A percentile compares a stretch with the other conserved stretches of the same genome.
Evolutionary conservation across 257 asterid genomes (phyloP).

Genomic region (Solanum lignicaule): DNA sequence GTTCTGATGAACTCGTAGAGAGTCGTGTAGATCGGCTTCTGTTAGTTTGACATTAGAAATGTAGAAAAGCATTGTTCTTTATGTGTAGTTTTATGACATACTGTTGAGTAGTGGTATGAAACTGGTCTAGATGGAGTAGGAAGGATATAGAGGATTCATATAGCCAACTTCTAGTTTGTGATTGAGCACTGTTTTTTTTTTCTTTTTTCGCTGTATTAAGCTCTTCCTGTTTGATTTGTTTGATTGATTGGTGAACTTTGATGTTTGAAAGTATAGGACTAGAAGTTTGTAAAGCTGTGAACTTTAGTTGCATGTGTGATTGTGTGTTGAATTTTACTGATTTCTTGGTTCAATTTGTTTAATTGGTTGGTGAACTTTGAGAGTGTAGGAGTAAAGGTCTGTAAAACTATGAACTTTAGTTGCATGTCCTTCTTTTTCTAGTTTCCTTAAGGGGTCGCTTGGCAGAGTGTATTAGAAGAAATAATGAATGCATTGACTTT

Average conservation of each 20-base stretch:
- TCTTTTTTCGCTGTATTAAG: not conserved
- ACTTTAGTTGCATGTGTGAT: not conserved
- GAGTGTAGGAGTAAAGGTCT: not conserved
- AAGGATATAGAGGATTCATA: not conserved
- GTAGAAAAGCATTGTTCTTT: not conserved
- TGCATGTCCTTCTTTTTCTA: not conserved
- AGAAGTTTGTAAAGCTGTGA: not conserved
- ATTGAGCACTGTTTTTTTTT: not conserved
- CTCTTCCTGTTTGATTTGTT: not conserved
- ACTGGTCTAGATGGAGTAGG: not conserved
- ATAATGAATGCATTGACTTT: not conserved
- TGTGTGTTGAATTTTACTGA: not conserved
- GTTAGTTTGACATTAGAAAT: not conserved
- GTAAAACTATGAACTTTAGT: not conserved
- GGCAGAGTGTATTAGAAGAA: not conserved
- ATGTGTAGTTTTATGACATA: not conserved
- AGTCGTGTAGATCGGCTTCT: not conserved
- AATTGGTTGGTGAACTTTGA: not conserved
- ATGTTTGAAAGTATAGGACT: not conserved
- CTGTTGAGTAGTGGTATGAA: not conserved
- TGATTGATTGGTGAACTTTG: not conserved
- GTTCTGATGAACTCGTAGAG: not conserved
- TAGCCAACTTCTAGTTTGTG: not conserved
- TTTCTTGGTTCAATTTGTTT: not conserved
- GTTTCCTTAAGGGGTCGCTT: not conserved